These are phyloP conservation scores for Fusarium torulosum DNA, from an alignment of 2,329 filamentous ascomycete species.

Conservation along the genomic window DNA sequence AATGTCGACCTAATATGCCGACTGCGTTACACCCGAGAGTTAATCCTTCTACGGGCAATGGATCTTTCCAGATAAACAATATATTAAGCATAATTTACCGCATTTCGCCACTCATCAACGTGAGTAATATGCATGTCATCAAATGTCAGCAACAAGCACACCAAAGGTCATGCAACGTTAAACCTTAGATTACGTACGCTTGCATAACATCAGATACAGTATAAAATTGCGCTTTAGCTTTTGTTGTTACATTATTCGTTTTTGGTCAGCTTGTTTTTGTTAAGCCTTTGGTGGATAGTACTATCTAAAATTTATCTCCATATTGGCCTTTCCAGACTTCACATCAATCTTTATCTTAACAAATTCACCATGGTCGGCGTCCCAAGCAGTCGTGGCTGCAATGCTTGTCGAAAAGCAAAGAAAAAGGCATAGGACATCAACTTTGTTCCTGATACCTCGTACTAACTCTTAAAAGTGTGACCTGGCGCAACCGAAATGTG, in stretches of 20 bases:
- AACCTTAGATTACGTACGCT: not conserved
- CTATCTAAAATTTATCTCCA: not conserved
- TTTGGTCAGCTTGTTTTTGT: too few relatives aligned
- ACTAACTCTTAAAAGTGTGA: conserved; percentile 16
- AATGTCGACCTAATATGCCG: too few relatives aligned
- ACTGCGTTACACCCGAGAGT: not conserved
- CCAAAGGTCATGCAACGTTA: not conserved
- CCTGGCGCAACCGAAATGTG: conserved; percentile 20
- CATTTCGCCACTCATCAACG: too few relatives aligned
- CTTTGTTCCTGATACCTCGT: accelerated
- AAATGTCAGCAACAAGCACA: not conserved
- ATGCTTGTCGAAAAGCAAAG: conserved; percentile 24
- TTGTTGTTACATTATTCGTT: too few relatives aligned
- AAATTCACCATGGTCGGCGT: conserved; percentile 20
- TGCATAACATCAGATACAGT: not conserved
- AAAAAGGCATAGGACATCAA: conserved; percentile 2
- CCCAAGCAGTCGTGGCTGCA: conserved; percentile 22
- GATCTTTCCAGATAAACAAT: not conserved
- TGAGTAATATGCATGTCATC: not conserved
- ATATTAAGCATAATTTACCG: not conserved
- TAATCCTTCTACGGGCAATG: not conserved
- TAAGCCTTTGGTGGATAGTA: too few relatives aligned
- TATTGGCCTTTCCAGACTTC: not conserved
- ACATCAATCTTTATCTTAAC: not conserved
- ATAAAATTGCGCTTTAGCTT: too few relatives aligned